These are phyloP conservation scores for Penicillium corylophilum DNA, from an alignment of 2,329 filamentous ascomycete genomes.

Conservation along the genomic window DNA sequence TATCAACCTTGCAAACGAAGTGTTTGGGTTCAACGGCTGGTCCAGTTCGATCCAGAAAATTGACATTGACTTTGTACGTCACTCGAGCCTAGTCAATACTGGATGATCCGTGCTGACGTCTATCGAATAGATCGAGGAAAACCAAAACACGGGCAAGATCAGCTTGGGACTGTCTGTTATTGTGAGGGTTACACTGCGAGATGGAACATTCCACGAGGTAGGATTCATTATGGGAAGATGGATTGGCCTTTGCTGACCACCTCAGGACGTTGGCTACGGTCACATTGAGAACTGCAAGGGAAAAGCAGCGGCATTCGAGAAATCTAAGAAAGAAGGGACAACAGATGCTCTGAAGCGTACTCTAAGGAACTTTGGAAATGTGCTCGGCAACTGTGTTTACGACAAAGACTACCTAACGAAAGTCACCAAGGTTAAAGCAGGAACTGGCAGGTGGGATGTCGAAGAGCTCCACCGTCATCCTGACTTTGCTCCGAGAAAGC, in stretches of 20 bases:
- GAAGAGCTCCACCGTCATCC: slow-evolving; percentile 77
- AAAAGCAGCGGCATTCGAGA: slow-evolving; percentile 94
- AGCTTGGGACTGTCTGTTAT: slow-evolving; percentile 86
- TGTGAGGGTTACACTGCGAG: slow-evolving; percentile 81
- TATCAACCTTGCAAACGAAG: slow-evolving; percentile 90
- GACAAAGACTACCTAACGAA: slow-evolving; percentile 91
- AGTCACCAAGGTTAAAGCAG: slow-evolving; percentile 84
- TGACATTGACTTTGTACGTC: slow-evolving; percentile 79
- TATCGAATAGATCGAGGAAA: slow-evolving; percentile 67
- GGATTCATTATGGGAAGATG: slow-evolving; percentile 53
- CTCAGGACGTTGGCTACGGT: slow-evolving; percentile 85
- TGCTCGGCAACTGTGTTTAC: slow-evolving; percentile 97
- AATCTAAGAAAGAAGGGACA: slow-evolving; percentile 96
- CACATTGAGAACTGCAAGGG: slow-evolving; percentile 94
- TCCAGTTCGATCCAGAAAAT: slow-evolving; percentile 93
- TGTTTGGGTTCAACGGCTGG: slow-evolving; percentile 98
- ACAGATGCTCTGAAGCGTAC: slow-evolving; percentile 92
- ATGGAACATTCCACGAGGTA: slow-evolving; percentile 91
- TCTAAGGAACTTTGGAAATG: slow-evolving; percentile 88
- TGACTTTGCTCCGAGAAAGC: slow-evolving; percentile 64
- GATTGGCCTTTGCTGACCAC: slow-evolving; percentile 3
- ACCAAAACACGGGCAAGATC: slow-evolving; percentile 72
- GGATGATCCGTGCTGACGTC: slow-evolving; percentile 1
- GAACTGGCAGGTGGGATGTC: slow-evolving; percentile 74
- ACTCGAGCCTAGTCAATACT: not conserved